Percentiles rank a stretch among this genome's conserved stretches.
Evolutionary conservation across 2,329 filamentous ascomycete species (phyloP).

Genomic region (Xylaria sp.): DNA sequence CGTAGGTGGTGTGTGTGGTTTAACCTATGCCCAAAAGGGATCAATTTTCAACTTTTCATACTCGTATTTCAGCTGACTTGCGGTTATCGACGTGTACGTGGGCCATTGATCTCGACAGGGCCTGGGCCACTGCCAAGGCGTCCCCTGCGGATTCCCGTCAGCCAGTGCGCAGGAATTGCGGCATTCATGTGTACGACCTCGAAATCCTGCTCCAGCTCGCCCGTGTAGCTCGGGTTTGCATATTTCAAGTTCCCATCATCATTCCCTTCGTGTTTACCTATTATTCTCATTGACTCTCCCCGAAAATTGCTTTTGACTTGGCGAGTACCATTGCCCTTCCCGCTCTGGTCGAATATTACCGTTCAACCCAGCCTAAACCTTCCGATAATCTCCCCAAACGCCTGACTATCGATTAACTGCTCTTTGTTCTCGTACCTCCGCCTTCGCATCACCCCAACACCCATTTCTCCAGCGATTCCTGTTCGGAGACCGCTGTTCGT

Average conservation of each 20-base stretch:
- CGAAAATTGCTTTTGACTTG: background rate
- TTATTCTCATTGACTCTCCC: background rate
- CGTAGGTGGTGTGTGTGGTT: too few relatives aligned
- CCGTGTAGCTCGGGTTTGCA: background rate
- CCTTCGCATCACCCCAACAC: background rate
- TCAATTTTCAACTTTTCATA: too few relatives aligned
- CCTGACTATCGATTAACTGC: background rate
- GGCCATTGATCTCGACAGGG: background rate
- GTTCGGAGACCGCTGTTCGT: background rate
- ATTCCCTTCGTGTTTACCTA: background rate
- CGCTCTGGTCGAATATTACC: background rate
- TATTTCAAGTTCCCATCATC: background rate
- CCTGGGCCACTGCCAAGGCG: background rate
- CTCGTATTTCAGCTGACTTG: too few relatives aligned
- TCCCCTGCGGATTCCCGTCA: background rate
- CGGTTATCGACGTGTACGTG: background rate
- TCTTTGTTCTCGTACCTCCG: background rate
- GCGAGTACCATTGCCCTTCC: background rate
- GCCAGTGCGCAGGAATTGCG: too few relatives aligned
- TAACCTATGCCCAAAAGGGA: too few relatives aligned
- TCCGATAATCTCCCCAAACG: background rate
- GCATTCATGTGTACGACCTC: background rate
- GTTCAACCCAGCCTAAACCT: background rate
- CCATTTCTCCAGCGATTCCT: background rate
- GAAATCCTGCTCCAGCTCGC: background rate